Evolutionary conservation across 805 yeast genomes (phyloP).

Genomic region (Yamadazyma insecticola): DNA sequence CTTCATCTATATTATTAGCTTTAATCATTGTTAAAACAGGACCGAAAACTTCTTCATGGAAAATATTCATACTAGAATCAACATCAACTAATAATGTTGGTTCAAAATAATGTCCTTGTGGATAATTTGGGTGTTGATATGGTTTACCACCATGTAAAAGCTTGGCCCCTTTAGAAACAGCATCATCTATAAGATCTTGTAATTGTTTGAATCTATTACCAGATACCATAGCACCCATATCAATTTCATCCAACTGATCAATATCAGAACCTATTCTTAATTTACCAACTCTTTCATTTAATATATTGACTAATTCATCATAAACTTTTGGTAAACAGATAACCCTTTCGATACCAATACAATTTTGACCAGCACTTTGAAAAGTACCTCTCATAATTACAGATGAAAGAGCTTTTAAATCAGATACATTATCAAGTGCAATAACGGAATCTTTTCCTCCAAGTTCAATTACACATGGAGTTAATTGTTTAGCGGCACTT

Average conservation of each 20-base stretch:
- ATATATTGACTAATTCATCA: constrained; percentile 51
- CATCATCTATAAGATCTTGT: constrained; percentile 64
- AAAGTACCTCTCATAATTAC: constrained; percentile 91
- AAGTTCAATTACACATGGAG: constrained; percentile 92
- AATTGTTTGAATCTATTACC: constrained; percentile 66
- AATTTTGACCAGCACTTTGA: constrained; percentile 96
- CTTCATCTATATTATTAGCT: constrained; percentile 63
- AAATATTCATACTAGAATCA: constrained; percentile 66
- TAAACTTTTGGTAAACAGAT: constrained; percentile 73
- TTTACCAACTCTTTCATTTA: constrained; percentile 52
- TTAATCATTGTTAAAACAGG: constrained; percentile 80
- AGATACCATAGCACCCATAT: constrained; percentile 94
- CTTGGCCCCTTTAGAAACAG: constrained; percentile 77
- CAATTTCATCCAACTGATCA: constrained; percentile 85
- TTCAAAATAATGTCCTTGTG: constrained; percentile 88
- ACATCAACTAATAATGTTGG: constrained; percentile 90
- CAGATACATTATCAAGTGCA: constrained; percentile 75
- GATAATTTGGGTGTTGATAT: constrained; percentile 84
- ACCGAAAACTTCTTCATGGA: constrained; percentile 90
- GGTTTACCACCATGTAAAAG: constrained; percentile 78
- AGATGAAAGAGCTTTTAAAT: constrained; percentile 52
- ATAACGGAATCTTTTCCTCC: constrained; percentile 96
- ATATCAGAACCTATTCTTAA: constrained; percentile 86
- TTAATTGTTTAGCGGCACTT: constrained; percentile 80
- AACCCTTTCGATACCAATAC: constrained; percentile 95